These are phyloP conservation scores for Fusarium chaquense DNA, from an alignment of 2,329 filamentous ascomycete genomes.

Conservation along the genomic window DNA sequence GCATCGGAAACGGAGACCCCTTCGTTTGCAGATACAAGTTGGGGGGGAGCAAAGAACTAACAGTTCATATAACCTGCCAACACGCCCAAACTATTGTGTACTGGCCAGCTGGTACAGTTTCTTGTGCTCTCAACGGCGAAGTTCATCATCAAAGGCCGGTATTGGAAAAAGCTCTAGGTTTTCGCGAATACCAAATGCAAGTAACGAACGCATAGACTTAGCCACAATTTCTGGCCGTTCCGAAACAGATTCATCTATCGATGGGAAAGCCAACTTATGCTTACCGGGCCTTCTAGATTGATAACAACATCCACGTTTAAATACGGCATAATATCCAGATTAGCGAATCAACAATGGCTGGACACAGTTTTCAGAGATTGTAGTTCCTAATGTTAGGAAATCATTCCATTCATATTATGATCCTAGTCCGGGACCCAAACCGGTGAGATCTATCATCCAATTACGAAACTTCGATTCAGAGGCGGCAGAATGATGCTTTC, in stretches of 20 bases:
- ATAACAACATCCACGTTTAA: background rate
- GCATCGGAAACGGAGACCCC: background rate
- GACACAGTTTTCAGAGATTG: background rate
- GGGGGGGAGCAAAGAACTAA: too few relatives aligned
- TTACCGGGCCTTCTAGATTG: background rate
- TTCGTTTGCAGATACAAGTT: background rate
- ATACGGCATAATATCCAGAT: background rate
- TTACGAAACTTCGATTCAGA: constrained; percentile 18
- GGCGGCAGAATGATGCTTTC: constrained; percentile 27
- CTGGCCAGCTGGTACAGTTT: background rate
- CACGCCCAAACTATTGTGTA: background rate
- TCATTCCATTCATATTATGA: background rate
- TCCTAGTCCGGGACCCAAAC: constrained; percentile 11
- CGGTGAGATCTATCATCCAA: constrained; percentile 21
- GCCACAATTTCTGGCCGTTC: background rate
- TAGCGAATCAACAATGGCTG: background rate
- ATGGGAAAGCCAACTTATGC: background rate
- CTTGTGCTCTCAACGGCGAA: background rate
- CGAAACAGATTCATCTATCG: background rate
- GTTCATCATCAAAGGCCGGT: background rate
- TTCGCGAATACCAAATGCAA: background rate
- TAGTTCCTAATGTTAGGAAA: background rate
- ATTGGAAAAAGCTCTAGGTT: background rate
- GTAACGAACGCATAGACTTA: background rate
- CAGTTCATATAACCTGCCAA: too few relatives aligned